Conservation (phyloP, 2,329 filamentous ascomycete species). For the Calcarisporium arbuscula region DNA sequence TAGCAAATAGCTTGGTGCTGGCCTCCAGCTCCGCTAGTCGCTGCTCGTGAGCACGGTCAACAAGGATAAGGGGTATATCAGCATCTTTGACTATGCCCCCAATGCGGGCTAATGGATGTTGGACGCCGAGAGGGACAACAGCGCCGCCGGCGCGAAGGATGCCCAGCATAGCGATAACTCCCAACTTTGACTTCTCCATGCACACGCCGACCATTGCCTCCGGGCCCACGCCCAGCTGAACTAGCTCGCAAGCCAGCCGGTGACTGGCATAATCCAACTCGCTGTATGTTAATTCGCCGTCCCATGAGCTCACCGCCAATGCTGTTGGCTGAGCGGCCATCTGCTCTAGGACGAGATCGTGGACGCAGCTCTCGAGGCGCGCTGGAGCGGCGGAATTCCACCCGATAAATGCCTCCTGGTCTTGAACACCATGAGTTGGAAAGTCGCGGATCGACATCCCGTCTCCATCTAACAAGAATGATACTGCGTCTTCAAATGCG, state of each 20-base stretch:
- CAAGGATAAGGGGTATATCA: no score
- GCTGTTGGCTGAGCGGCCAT: background rate
- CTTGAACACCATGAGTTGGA: no score
- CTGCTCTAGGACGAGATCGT: background rate
- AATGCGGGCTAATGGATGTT: no score
- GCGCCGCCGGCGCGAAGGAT: conserved; percentile 2
- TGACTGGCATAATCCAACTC: conserved; percentile 1
- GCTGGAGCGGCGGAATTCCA: background rate
- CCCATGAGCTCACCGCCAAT: background rate
- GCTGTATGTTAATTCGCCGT: background rate
- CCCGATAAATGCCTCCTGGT: background rate
- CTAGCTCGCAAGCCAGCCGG: background rate
- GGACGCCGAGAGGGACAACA: conserved; percentile 1
- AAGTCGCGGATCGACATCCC: no score
- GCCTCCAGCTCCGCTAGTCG: no score
- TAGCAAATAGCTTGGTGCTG: no score
- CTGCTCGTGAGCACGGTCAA: no score
- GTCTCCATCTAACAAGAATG: no score
- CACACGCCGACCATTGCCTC: conserved; percentile 1
- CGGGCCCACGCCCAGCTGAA: background rate
- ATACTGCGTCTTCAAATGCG: no score
- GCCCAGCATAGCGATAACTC: conserved; percentile 1
- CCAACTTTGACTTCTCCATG: conserved; percentile 5
- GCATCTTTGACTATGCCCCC: no score
- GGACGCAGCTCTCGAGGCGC: background rate